Evolutionary conservation across 805 yeast genomes (phyloP).

Genomic region (Zygosaccharomyces lentus): DNA sequence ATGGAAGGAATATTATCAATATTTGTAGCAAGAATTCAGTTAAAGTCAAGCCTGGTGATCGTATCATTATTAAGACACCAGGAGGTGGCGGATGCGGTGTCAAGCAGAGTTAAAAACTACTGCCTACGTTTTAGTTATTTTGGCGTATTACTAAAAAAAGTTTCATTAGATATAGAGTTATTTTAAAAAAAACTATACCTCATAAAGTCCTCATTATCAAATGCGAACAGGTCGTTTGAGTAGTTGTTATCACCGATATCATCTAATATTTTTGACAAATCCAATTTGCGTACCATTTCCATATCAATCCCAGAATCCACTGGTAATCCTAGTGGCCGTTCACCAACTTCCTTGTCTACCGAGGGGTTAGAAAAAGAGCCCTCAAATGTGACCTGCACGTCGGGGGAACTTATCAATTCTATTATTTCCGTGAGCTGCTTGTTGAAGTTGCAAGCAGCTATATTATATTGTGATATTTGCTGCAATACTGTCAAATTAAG

Average conservation of each 20-base stretch:
- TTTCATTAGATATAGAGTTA: not conserved
- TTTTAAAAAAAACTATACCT: constrained; percentile 3
- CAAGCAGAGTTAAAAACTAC: not conserved
- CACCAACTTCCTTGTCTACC: not conserved
- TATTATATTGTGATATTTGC: constrained; percentile 16
- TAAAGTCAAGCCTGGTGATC: constrained; percentile 55
- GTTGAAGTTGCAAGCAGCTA: constrained; percentile 17
- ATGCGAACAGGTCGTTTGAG: constrained; percentile 3
- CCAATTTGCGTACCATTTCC: constrained; percentile 12
- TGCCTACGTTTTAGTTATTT: not conserved
- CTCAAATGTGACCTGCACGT: constrained; percentile 8
- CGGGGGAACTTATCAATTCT: constrained; percentile 15
- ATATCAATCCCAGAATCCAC: constrained; percentile 1
- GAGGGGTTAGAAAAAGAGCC: constrained; percentile 3
- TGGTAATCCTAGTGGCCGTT: not conserved
- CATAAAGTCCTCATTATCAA: constrained; percentile 15
- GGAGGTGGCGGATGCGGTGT: constrained; percentile 83
- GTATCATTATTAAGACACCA: constrained; percentile 65
- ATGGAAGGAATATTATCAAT: constrained; percentile 36
- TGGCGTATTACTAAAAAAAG: not conserved
- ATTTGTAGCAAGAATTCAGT: constrained; percentile 73
- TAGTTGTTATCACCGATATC: constrained; percentile 7
- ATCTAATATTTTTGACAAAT: constrained; percentile 13
- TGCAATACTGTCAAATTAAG: constrained; percentile 16
- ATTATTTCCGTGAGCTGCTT: constrained; percentile 20